Percentiles rank a stretch among this genome's conserved stretches.
phyloP scores from a whole-genome alignment of 495 filamentous ascomycete genomes.

The Elasticomyces elasticus region DNA sequence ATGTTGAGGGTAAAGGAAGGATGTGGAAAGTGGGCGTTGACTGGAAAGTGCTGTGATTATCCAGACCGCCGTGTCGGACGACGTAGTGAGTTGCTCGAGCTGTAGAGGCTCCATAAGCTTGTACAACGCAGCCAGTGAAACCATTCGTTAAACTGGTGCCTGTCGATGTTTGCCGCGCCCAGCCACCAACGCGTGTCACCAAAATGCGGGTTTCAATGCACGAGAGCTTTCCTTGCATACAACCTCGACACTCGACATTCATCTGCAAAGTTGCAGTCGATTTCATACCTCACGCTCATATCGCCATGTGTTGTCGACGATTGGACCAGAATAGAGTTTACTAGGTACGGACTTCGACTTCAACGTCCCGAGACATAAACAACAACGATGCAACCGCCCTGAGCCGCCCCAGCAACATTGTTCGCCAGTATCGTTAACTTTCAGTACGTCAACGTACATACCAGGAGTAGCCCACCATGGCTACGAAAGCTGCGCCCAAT shows the following conservation, averaged over 20 bases:
- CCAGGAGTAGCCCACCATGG: slow-evolving; percentile 8
- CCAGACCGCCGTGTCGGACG: background rate
- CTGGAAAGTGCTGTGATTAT: slow-evolving; percentile 23
- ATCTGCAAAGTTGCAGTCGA: no score
- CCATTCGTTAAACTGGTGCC: background rate
- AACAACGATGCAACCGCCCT: background rate
- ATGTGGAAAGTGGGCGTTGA: slow-evolving; percentile 29
- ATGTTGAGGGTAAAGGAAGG: slow-evolving; percentile 20
- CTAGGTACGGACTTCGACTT: background rate
- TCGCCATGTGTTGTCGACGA: no score
- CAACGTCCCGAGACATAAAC: background rate
- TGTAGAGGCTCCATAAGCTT: background rate
- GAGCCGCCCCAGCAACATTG: background rate
- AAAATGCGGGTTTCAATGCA: background rate
- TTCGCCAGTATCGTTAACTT: background rate
- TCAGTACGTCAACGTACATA: background rate
- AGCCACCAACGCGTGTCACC: background rate
- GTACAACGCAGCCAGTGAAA: background rate
- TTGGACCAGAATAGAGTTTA: background rate
- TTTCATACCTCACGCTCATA: no score
- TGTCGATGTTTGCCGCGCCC: background rate
- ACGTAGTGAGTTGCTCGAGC: background rate
- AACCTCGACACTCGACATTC: no score
- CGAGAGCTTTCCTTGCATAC: background rate
- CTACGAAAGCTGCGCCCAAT: slow-evolving; percentile 12